Percentiles rank a stretch among this genome's conserved stretches.
Evolutionary conservation across 768 basidiomycete genomes (phyloP).

Genomic region (Auriculariales sp.): DNA sequence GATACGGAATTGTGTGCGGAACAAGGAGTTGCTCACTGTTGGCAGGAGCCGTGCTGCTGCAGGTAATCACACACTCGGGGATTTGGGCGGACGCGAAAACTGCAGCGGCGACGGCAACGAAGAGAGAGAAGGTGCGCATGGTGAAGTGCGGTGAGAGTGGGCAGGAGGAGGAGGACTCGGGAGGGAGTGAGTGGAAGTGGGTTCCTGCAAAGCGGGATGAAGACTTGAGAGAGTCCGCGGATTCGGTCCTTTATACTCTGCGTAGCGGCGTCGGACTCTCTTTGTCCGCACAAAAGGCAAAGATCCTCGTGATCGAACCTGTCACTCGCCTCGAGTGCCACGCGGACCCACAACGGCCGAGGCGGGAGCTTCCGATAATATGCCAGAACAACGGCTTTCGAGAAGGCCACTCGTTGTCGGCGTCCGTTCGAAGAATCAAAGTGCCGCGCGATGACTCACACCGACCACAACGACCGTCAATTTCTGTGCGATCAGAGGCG

Average conservation of each 20-base stretch:
- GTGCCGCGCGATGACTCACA: too few relatives aligned
- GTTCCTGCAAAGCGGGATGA: neutral
- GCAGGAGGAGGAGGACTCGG: slow-evolving; percentile 10
- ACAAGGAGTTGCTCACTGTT: slow-evolving; percentile 10
- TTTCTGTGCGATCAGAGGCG: too few relatives aligned
- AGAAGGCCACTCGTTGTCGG: neutral
- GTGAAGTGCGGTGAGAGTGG: slow-evolving; percentile 10
- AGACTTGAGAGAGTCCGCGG: slow-evolving; percentile 7
- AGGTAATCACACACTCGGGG: slow-evolving; percentile 12
- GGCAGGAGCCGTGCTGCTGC: slow-evolving; percentile 11
- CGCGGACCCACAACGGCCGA: neutral
- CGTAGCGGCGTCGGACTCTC: slow-evolving; percentile 1
- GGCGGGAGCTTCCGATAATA: neutral
- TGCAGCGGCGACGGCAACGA: slow-evolving; percentile 22
- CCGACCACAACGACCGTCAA: too few relatives aligned
- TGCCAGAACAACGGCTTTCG: neutral
- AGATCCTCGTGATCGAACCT: slow-evolving; percentile 15
- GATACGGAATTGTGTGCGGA: neutral
- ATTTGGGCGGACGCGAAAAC: slow-evolving; percentile 23
- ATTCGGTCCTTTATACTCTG: too few relatives aligned
- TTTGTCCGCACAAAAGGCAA: slow-evolving; percentile 18
- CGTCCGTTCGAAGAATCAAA: too few relatives aligned
- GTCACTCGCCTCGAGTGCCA: neutral
- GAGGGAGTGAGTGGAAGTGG: slow-evolving; percentile 11
- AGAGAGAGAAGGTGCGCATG: slow-evolving; percentile 36